Conservation (phyloP, 2,329 filamentous ascomycete species). For the Camillea tinctor region DNA sequence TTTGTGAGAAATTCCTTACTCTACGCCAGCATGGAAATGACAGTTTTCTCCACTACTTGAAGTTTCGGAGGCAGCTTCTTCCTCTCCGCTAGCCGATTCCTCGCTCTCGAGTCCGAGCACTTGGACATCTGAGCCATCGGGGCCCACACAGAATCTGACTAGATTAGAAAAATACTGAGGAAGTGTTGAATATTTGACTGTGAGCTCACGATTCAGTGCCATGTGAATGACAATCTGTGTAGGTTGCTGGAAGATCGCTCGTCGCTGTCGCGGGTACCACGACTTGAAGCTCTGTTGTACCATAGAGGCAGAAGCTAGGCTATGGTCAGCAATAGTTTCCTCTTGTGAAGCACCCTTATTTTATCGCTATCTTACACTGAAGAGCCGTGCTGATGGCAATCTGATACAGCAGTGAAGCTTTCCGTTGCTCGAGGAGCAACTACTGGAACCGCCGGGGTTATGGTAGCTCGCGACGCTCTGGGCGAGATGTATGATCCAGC, state of each 20-base stretch:
- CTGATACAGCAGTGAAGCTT: constrained; percentile 46
- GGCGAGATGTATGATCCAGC: constrained; percentile 7
- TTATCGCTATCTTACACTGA: constrained; percentile 36
- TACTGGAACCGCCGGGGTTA: constrained; percentile 8
- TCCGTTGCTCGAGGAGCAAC: constrained; percentile 31
- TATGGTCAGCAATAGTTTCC: background rate
- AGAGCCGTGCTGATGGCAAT: constrained; percentile 49
- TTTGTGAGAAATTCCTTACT: constrained; percentile 49
- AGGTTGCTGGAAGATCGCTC: constrained; percentile 30
- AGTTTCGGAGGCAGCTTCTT: constrained; percentile 13
- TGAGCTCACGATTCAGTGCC: constrained; percentile 45
- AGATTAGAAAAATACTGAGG: background rate
- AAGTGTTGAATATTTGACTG: background rate
- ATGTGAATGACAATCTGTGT: constrained; percentile 51
- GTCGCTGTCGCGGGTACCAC: constrained; percentile 30
- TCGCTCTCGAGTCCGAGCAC: constrained; percentile 40
- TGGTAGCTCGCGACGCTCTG: background rate
- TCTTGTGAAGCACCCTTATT: background rate
- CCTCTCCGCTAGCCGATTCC: constrained; percentile 16
- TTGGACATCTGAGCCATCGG: constrained; percentile 60
- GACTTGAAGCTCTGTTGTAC: constrained; percentile 30
- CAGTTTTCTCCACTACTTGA: constrained; percentile 48
- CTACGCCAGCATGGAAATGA: constrained; percentile 73
- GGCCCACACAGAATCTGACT: constrained; percentile 59
- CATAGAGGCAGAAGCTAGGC: constrained; percentile 32